Conservation (phyloP, 2,329 filamentous ascomycete species). For the Colletotrichum sp. region DNA sequence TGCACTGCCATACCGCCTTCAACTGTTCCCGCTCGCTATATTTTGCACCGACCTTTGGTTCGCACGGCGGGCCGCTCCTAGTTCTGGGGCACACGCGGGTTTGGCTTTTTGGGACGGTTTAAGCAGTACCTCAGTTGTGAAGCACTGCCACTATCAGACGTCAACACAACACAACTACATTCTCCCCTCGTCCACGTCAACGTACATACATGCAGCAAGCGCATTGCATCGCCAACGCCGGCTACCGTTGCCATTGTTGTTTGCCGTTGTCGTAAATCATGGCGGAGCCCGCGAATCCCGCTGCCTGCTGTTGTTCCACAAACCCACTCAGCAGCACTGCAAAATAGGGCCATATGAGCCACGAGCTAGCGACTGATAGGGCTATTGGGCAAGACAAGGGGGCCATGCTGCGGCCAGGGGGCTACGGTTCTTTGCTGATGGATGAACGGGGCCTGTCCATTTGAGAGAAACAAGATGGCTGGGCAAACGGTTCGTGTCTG, state of each 20-base stretch:
- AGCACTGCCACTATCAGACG: background rate
- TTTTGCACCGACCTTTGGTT: background rate
- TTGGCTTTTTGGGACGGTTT: background rate
- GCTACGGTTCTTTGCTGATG: background rate
- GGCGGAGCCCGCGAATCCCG: background rate
- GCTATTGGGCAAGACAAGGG: slow-evolving; percentile 17
- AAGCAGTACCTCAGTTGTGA: background rate
- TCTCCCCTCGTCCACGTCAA: background rate
- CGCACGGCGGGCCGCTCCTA: background rate
- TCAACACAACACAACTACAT: background rate
- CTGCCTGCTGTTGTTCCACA: slow-evolving; percentile 3
- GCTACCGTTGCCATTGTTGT: background rate
- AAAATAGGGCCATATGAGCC: background rate
- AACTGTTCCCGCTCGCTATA: background rate
- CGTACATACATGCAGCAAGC: background rate
- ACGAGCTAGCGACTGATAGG: slow-evolving; percentile 6
- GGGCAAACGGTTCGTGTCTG: background rate
- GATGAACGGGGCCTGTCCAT: background rate
- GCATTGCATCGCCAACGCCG: background rate
- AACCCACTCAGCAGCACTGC: background rate
- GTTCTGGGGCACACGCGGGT: background rate
- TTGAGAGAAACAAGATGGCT: background rate
- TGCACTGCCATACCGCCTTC: background rate
- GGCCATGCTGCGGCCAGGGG: slow-evolving; percentile 7
- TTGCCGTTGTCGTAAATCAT: background rate